phyloP scores from a whole-genome alignment of 1,284 basidiomycete species.

The Farysia itapuensis region DNA sequence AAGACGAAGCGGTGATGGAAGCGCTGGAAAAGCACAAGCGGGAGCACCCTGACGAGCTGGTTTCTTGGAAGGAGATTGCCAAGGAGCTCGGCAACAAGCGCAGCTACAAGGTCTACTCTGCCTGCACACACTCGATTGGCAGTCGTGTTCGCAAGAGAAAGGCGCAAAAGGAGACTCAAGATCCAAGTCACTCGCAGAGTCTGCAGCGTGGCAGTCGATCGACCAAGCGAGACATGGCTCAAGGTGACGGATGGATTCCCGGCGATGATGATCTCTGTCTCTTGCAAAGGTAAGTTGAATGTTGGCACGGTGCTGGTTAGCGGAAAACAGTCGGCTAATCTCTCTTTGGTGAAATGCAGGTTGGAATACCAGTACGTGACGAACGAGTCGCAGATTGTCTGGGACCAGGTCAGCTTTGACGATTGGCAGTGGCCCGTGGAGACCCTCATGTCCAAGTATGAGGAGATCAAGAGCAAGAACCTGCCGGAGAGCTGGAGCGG shows the following conservation, averaged over 20 bases:
- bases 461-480: constrained; percentile 33
- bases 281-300: constrained; percentile 19
- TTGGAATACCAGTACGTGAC: constrained; percentile 26
- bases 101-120: constrained; percentile 39
- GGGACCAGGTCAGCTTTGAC: constrained; percentile 22
- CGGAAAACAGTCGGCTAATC: too few relatives aligned
- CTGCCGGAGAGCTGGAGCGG: constrained; percentile 27
- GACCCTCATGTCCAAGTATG: constrained; percentile 30
- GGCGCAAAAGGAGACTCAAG: constrained; percentile 74
- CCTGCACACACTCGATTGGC: constrained; percentile 29
- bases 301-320: too few relatives aligned
- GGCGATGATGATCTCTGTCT: constrained; percentile 33
- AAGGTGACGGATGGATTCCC: constrained; percentile 18
- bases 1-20: constrained; percentile 34
- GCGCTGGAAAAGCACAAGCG: constrained; percentile 30
- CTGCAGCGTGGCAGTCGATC: neutral
- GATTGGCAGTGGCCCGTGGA: constrained; percentile 29
- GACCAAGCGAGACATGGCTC: neutral
- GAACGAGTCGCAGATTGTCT: constrained; percentile 10
- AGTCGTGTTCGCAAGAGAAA: constrained; percentile 61
- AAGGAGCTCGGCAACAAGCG: constrained; percentile 35
- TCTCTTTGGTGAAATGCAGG: too few relatives aligned
- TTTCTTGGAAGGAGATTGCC: constrained; percentile 36
- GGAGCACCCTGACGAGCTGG: constrained; percentile 28
- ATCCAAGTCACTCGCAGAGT: neutral